phyloP scores from a whole-genome alignment of 192 early-diverging fungal species.

The Coemansia sp. region DNA sequence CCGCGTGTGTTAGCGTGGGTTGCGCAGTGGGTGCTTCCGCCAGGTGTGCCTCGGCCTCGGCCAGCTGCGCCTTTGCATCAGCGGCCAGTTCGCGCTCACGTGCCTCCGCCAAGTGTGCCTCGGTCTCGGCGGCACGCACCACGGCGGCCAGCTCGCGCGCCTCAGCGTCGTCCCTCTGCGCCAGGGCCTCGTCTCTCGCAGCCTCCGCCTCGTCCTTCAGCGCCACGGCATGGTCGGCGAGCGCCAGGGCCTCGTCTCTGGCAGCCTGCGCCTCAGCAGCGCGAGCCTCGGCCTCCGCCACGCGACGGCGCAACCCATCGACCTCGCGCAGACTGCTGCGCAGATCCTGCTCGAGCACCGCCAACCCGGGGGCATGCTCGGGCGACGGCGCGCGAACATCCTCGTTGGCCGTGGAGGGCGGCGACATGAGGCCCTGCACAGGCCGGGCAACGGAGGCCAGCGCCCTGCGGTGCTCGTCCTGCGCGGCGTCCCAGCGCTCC shows the following conservation, averaged over 20 bases:
- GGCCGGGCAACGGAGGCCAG: not conserved
- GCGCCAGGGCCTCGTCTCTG: slow-evolving; percentile 8
- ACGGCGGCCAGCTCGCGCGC: not conserved
- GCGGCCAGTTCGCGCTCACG: too few species aligned
- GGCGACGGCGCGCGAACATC: not conserved
- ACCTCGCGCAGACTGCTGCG: slow-evolving; percentile 12
- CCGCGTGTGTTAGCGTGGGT: not conserved
- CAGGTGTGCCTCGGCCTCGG: not conserved
- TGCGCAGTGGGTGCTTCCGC: not conserved
- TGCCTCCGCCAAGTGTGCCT: not conserved
- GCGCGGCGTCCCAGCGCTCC: slow-evolving; percentile 44
- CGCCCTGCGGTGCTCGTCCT: slow-evolving; percentile 17
- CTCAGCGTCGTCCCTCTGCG: not conserved
- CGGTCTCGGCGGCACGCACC: not conserved
- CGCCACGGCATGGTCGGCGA: not conserved
- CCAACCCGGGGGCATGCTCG: slow-evolving; percentile 7
- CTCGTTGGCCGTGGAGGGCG: slow-evolving; percentile 33
- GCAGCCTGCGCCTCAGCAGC: slow-evolving; percentile 30
- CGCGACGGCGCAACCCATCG: slow-evolving; percentile 10
- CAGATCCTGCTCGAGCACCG: slow-evolving; percentile 14
- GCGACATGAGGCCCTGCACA: slow-evolving; percentile 23
- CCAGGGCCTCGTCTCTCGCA: not conserved
- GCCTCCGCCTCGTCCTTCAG: slow-evolving; percentile 1
- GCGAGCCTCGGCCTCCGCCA: slow-evolving; percentile 39
- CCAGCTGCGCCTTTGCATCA: not conserved